A percentile compares a stretch with the other conserved stretches of the same genome.
Conservation (phyloP, 352 stramenopile genomes). For the Globisporangium perplexum region DNA sequence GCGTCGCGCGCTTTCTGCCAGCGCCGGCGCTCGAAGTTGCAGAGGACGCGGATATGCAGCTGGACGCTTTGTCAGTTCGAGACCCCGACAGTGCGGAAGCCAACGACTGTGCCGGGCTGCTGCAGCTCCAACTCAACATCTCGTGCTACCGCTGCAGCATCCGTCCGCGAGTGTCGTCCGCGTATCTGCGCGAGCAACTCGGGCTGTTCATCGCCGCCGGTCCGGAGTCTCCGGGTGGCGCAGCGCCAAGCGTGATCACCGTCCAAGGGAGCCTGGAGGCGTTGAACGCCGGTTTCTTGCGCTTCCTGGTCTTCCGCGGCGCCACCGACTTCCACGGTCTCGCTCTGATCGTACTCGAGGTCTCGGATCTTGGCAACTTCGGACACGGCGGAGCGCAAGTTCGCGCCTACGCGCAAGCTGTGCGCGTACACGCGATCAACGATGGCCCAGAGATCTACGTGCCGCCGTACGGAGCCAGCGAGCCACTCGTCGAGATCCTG, state of each 20-base stretch:
- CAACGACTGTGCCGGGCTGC: not conserved
- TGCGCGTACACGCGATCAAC: conserved; percentile 31
- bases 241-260: conserved; percentile 6
- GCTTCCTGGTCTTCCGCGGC: conserved; percentile 29
- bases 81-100: conserved; percentile 18
- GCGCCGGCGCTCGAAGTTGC: conserved; percentile 17
- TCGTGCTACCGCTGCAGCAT: conserved; percentile 34
- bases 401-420: conserved; percentile 25
- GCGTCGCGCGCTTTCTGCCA: not conserved
- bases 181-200: conserved; percentile 2
- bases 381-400: conserved; percentile 17
- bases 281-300: conserved; percentile 33
- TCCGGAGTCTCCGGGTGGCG: conserved; percentile 1
- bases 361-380: conserved; percentile 37
- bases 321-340: conserved; percentile 23
- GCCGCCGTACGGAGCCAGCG: conserved; percentile 27
- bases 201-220: conserved; percentile 10
- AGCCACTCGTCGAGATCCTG: conserved; percentile 32
- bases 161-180: not conserved
- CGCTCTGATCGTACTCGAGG: conserved; percentile 31
- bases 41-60: conserved; percentile 24
- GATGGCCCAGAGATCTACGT: conserved; percentile 32
- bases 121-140: conserved; percentile 28
- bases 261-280: conserved; percentile 20
- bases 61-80: conserved; percentile 19